These are phyloP conservation scores for Crithidia bombi DNA, from an alignment of 208 protist genomes.

Conservation along the genomic window DNA sequence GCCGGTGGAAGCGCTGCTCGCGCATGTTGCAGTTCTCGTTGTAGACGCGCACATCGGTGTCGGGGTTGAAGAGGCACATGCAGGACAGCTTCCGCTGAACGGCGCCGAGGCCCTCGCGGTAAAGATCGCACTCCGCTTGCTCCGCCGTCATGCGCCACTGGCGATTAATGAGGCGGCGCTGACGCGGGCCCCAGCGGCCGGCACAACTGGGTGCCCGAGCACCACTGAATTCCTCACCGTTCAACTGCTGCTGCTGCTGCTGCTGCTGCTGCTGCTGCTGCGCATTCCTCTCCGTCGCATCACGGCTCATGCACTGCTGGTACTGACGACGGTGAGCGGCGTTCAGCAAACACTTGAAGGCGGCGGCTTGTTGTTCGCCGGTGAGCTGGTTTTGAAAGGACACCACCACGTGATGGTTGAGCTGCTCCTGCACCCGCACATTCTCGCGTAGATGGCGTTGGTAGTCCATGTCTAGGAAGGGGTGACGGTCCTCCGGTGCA, in stretches of 20 bases:
- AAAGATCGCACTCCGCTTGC: slow-evolving; percentile 46
- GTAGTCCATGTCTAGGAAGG: slow-evolving; percentile 57
- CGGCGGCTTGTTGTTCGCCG: slow-evolving; percentile 26
- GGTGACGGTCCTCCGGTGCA: slow-evolving; percentile 29
- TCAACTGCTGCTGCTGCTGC: background rate
- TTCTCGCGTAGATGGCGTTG: slow-evolving; percentile 34
- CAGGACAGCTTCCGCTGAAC: slow-evolving; percentile 65
- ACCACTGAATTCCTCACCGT: background rate
- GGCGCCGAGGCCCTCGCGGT: slow-evolving; percentile 31
- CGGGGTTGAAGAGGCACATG: slow-evolving; percentile 71
- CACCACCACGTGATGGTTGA: slow-evolving; percentile 40
- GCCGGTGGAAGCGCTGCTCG: slow-evolving; percentile 38
- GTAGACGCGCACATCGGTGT: slow-evolving; percentile 53
- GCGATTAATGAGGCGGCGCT: slow-evolving; percentile 31
- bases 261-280: background rate
- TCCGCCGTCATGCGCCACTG: slow-evolving; percentile 50
- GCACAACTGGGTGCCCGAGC: slow-evolving; percentile 10
- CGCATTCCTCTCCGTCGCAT: background rate
- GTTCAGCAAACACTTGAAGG: slow-evolving; percentile 49
- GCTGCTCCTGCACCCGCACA: slow-evolving; percentile 30
- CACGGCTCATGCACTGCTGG: slow-evolving; percentile 15
- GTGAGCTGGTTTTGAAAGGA: slow-evolving; percentile 28
- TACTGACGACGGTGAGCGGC: slow-evolving; percentile 51
- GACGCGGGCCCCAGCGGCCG: slow-evolving; percentile 20
- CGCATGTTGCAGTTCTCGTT: slow-evolving; percentile 42